These are phyloP conservation scores for Linum usitatissimum DNA, from an alignment of 345 rosid genomes.

Conservation along the genomic window DNA sequence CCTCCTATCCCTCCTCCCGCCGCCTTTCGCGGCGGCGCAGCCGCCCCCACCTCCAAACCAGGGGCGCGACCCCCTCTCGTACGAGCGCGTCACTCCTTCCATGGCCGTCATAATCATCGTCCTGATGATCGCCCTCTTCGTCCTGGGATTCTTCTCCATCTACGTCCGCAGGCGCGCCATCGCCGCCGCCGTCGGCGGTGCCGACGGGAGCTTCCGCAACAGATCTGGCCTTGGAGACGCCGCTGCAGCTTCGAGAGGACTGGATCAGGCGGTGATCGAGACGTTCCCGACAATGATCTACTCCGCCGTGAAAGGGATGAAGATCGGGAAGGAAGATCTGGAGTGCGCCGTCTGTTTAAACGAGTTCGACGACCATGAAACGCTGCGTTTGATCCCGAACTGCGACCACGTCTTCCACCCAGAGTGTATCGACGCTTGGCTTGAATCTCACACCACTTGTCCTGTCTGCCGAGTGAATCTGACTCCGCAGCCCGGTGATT, in stretches of 20 bases:
- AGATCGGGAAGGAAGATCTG: constrained; percentile 31
- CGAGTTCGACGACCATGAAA: constrained; percentile 5
- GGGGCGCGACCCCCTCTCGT: neutral
- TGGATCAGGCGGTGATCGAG: constrained; percentile 37
- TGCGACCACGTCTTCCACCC: constrained; percentile 4
- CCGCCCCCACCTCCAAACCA: neutral
- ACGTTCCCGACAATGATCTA: constrained; percentile 49
- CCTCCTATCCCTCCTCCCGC: neutral
- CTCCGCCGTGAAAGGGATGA: constrained; percentile 40
- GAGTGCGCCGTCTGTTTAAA: constrained; percentile 4
- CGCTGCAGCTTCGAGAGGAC: constrained; percentile 25
- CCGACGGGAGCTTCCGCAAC: constrained; percentile 1
- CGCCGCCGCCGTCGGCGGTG: neutral
- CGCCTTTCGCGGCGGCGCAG: neutral
- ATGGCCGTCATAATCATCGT: constrained; percentile 14
- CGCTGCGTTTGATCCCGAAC: constrained; percentile 5
- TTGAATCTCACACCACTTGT: neutral
- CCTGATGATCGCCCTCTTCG: constrained; percentile 19
- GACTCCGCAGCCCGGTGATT: neutral
- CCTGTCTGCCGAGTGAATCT: constrained; percentile 1
- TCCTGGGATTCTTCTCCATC: constrained; percentile 16
- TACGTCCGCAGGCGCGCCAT: constrained; percentile 23
- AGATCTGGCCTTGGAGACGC: neutral
- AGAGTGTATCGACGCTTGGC: constrained; percentile 4
- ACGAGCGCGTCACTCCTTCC: constrained; percentile 4